A percentile compares a stretch with the other conserved stretches of the same genome.
phyloP scores from a whole-genome alignment of 176 grass and related monocot genomes.

The Cymbopogon citratus region DNA sequence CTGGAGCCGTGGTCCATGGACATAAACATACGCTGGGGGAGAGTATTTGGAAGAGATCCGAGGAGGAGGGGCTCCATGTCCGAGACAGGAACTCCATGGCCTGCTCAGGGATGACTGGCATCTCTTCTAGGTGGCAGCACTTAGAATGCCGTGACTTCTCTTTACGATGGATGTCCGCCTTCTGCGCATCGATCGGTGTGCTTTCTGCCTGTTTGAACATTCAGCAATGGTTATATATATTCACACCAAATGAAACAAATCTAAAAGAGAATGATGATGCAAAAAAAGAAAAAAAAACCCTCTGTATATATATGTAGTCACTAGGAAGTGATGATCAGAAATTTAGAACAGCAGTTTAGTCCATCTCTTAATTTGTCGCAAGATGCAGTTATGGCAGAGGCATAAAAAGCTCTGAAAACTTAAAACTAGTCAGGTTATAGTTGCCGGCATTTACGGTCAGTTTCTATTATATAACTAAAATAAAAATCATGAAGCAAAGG shows the following conservation, averaged over 20 bases:
- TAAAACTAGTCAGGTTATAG: neutral
- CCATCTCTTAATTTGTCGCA: neutral
- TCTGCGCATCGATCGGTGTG: constrained; percentile 22
- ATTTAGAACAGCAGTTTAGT: neutral
- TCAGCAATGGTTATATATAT: neutral
- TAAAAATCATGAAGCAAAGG: neutral
- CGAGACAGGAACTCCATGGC: constrained; percentile 87
- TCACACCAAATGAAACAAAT: neutral
- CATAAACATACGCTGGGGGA: constrained; percentile 68
- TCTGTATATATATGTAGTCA: neutral
- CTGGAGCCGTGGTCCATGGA: constrained; percentile 26
- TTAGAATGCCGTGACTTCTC: constrained; percentile 41
- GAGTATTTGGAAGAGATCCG: constrained; percentile 86
- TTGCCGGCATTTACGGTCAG: neutral
- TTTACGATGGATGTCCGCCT: constrained; percentile 27
- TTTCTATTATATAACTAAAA: neutral
- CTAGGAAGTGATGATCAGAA: neutral
- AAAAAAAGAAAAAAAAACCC: neutral
- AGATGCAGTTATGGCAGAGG: neutral
- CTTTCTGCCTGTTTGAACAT: constrained; percentile 57
- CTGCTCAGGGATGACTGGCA: constrained; percentile 54
- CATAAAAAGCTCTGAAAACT: neutral
- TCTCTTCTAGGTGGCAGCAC: constrained; percentile 33
- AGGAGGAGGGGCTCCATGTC: constrained; percentile 88
- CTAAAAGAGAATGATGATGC: neutral